Evolutionary conservation across 257 asterid genomes (phyloP).

Genomic region (Orobanche coerulescens): DNA sequence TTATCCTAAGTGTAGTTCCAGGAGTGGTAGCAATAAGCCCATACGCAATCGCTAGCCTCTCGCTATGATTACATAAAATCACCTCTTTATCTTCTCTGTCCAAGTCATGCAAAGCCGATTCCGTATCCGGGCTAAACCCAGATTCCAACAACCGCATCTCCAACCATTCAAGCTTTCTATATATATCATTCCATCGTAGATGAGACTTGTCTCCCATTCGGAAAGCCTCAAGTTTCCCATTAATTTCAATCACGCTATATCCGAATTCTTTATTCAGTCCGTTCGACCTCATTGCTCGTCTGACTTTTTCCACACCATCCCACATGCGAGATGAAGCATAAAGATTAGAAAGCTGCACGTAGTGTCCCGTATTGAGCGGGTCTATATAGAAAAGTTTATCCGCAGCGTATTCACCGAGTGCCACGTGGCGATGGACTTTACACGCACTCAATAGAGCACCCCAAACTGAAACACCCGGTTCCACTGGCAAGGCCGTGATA

Average conservation of each 20-base stretch:
- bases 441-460: constrained; percentile 64
- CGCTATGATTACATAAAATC: constrained; percentile 39
- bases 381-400: constrained; percentile 39
- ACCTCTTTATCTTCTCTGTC: constrained; percentile 33
- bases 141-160: constrained; percentile 30
- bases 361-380: constrained; percentile 41
- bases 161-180: constrained; percentile 34
- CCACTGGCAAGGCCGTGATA: constrained; percentile 40
- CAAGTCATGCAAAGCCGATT: constrained; percentile 40
- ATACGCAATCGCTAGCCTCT: constrained; percentile 45
- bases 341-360: constrained; percentile 61
- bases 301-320: constrained; percentile 48
- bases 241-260: constrained; percentile 36
- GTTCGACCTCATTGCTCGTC: constrained; percentile 39
- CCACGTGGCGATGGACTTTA: constrained; percentile 34
- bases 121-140: constrained; percentile 34
- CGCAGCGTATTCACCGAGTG: constrained; percentile 49
- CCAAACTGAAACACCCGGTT: constrained; percentile 55
- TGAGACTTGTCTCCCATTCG: constrained; percentile 43
- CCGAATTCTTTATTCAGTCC: constrained; percentile 45
- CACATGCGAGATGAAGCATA: constrained; percentile 46
- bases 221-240: constrained; percentile 39
- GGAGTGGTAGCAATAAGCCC: constrained; percentile 34
- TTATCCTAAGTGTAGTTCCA: constrained; percentile 29
- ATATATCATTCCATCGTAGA: constrained; percentile 30